Base-by-base conservation (phyloP, 75 land plant genomes). In the Adiantum capillusveneris region DNA sequence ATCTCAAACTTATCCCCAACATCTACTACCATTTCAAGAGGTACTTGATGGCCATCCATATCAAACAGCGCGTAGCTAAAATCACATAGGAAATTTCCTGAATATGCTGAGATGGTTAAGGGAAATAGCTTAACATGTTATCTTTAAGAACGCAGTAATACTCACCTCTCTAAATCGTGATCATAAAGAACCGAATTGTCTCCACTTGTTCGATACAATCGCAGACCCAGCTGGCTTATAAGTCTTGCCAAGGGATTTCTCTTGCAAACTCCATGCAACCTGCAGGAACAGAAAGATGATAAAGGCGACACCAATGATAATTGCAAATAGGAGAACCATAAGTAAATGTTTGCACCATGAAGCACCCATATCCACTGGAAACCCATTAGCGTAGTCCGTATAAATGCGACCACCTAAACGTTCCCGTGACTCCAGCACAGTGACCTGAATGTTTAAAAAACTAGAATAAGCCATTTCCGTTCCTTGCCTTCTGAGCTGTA, bases 361-460 rank as follows among this genome's bases (percentile, higher is more conserved):
- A 20, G 99, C 99, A 37, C 99, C 99, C 96, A 95, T 86, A 59
- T 95, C 99, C 25, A 95, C 87, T 7, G 99, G 99, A 53, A 79
- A 95, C 14, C 99, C 99, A 75, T 86, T 87, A 36, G 92, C 84
- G 52, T 86, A 86, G 44, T 95, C 96, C 16, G 99, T 95, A 57
- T 79, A 71, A 6, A 95, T 77, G 16, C 99, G 87, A 6, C 99
- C 99, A 56, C 99, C 99, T 64, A 95, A 59, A 59, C 99, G 81
- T 59, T 86, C 74, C 27, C 91, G 67, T 51, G 99, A 90, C 58
- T 95, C 99, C 53, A 95, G 64, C 58, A 95, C 61, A 28, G 69
- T 45, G 14, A 95, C 99, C 99, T 95, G 76, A 48, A 57, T 34
- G 7, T 5, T 34, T 34, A 9, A 3, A 34, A 34, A 34, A 9